Evolutionary conservation across 2,329 filamentous ascomycete genomes (phyloP), one percentile per base, ranked within the genome.

Genomic region (Sordariomycetes sp.): DNA sequence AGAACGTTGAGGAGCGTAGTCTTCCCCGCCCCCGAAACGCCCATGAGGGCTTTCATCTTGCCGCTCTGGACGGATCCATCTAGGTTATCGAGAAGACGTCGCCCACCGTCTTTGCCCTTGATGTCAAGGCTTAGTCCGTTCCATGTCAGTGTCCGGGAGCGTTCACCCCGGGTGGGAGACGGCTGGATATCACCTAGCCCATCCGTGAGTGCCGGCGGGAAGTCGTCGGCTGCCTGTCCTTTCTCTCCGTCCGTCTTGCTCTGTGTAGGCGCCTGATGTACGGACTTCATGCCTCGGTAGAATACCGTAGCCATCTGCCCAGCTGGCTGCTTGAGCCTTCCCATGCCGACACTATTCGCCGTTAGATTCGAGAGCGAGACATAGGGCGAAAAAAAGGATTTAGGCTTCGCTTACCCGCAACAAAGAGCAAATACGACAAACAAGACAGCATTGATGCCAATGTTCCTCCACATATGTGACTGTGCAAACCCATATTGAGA

Each of bases 1-100:
- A 91, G 78, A 3, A 87, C 85, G 68, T 90, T 86, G 20, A 91
- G 74, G 16, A 91, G 76, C 1, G 87, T 90, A 0, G 88, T 90
- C 67, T 90, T 91, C 48, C 88, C 88, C 25, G 87, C 87, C 62
- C 88, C 87, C 53, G 83, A 86, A 6, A n/a, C n/a, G 3, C 43
- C 43, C 43, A 48, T 48, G 18, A 48, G 43, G 43, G 43, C 43
- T 8, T n/a, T n/a, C 4, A 48, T 16, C 43, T 20, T 48, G 10
- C 43, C 43, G 8, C 16, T 16, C 4, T 48, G n/a, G 12, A 48
- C 43, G 12, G 8, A 48, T 8, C 43, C 43, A 16, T 48, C 3
- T 8, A 48, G 16, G 18, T 48, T 22, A 22, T 48, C n/a, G 43
- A 48, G 43, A 7, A 48, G 18, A 22, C n/a, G 8, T 16, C 43